Evolutionary conservation across 768 basidiomycete genomes (phyloP), one percentile per base, ranked within the genome.

Genomic region (Cubamyces sp.): DNA sequence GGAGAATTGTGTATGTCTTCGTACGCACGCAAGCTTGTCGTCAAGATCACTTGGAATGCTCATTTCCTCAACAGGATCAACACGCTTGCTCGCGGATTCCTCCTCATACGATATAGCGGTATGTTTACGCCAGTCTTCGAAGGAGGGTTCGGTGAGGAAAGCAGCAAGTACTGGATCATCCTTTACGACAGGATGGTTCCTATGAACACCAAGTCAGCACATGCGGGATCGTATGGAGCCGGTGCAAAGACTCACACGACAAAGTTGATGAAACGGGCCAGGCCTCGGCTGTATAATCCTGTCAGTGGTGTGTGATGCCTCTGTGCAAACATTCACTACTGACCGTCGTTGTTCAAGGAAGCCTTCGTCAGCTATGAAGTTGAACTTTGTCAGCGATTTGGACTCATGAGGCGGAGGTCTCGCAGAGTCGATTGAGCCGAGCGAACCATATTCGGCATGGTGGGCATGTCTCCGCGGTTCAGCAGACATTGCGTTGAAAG

Each of bases 311-410:
- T 56, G 25, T 16, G 14, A 34, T 40, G 41, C 28, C 46, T 28
- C 52, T 19, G 43, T 14, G 2, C 21, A 25, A 23, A 53, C 30
- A 14, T 3, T 21, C 19, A 26, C 12, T 34, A 69, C 77, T 23
- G 69, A 88, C 89, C 92, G 82, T 76, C 96, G 84, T 70, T 97
- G 92, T 69, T 98, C 96, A 56, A 98, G 76, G 71, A 98, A 99
- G 37, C 84, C 82, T 45, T 92, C 91, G 72, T 98, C 97, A 39
- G 91, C 92, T 90, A 66, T 26, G 21, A 47, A 5, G 34, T 34
- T 34, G 48, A 18, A 28, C 7, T 62, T 69, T 58, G 50, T 34
- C 34, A 34, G 34, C 34, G 11, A 34, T 34, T 5, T 34, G 1
- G 6, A 11, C 9, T 6, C 11, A 34, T 11, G 9, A 9, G 34